Conservation (phyloP, 805 yeast genomes). For the Komagataella mondaviorum region DNA sequence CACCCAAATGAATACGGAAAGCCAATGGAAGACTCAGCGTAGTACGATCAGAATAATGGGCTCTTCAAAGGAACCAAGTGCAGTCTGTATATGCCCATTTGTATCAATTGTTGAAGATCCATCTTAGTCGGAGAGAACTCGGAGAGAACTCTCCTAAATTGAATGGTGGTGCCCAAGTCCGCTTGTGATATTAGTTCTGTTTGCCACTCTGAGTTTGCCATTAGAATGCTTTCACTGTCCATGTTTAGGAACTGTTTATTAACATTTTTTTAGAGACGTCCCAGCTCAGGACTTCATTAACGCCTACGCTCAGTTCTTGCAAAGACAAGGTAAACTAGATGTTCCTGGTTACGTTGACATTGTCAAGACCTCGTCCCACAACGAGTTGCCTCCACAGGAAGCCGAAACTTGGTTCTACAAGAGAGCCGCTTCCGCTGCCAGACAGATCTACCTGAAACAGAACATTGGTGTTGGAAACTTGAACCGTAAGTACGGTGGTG, state of each 20-base stretch:
- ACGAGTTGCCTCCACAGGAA: slow-evolving; percentile 99
- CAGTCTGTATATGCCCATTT: neutral
- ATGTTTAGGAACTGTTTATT: neutral
- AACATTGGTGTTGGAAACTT: slow-evolving; percentile 98
- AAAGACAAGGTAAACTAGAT: slow-evolving; percentile 99
- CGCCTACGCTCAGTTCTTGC: slow-evolving; percentile 99
- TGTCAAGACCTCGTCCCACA: slow-evolving; percentile 98
- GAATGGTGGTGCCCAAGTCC: neutral
- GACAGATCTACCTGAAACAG: slow-evolving; percentile 99
- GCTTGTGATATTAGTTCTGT: neutral
- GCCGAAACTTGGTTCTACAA: slow-evolving; percentile 99
- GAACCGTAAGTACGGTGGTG: slow-evolving; percentile 98
- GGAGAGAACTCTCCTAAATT: neutral
- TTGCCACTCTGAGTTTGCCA: neutral
- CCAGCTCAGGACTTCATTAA: slow-evolving; percentile 99
- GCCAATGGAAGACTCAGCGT: neutral
- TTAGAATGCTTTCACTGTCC: neutral
- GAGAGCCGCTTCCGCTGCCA: slow-evolving; percentile 99
- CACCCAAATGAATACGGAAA: neutral
- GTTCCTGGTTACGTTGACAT: slow-evolving; percentile 99
- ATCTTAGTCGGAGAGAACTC: neutral
- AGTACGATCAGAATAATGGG: neutral
- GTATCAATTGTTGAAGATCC: neutral
- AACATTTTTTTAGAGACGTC: slow-evolving; percentile 68
- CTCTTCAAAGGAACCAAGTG: neutral